These are phyloP conservation scores for Ogataea pignaliae DNA, from an alignment of 805 yeast species.

Conservation along the genomic window DNA sequence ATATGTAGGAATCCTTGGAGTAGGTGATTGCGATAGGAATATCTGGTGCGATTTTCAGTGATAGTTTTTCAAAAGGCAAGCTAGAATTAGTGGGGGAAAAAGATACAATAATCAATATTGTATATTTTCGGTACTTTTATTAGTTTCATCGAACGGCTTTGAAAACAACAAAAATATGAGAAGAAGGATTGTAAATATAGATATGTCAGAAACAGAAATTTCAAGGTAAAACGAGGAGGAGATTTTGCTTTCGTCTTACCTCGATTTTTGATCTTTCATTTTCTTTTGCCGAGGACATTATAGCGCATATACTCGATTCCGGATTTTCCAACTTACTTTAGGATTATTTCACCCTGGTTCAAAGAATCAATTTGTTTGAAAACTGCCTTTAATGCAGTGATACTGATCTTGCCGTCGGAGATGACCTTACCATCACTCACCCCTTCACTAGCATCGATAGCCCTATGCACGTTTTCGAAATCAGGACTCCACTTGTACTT, in stretches of 20 bases:
- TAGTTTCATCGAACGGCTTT: conserved; percentile 1
- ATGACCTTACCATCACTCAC: conserved; percentile 71
- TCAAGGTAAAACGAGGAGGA: conserved; percentile 1
- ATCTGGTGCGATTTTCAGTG: background rate
- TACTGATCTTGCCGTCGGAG: conserved; percentile 56
- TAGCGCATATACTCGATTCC: too few relatives aligned
- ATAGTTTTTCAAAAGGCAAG: background rate
- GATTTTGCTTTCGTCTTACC: conserved; percentile 2
- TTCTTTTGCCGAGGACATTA: background rate
- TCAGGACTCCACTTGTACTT: conserved; percentile 83
- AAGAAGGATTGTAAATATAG: background rate
- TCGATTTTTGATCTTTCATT: background rate
- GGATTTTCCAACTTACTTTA: conserved; percentile 34
- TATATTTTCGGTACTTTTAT: background rate
- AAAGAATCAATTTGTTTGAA: conserved; percentile 51
- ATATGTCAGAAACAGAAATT: conserved; percentile 1
- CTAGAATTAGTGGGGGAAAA: conserved; percentile 1
- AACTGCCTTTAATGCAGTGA: conserved; percentile 69
- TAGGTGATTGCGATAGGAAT: conserved; percentile 32
- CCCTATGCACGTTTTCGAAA: conserved; percentile 60
- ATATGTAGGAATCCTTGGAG: conserved; percentile 37
- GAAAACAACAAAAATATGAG: background rate
- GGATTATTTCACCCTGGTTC: conserved; percentile 50
- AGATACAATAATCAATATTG: conserved; percentile 1
- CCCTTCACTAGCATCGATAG: conserved; percentile 37